Evolutionary conservation across 2,329 filamentous ascomycete genomes (phyloP).

Genomic region (Arthrobotrys iridis): DNA sequence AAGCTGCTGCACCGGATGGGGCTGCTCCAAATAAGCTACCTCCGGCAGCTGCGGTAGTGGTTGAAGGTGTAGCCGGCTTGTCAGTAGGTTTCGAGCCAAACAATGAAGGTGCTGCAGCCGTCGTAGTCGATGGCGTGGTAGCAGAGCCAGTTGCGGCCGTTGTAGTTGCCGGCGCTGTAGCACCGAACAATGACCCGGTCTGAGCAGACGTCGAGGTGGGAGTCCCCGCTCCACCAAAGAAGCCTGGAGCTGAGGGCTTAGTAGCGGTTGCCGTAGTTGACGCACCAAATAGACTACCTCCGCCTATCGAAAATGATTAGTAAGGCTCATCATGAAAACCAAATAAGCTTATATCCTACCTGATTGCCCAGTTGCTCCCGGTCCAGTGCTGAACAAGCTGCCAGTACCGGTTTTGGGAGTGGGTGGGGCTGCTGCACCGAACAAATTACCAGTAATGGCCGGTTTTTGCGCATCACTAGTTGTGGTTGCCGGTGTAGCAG

Average conservation of each 20-base stretch:
- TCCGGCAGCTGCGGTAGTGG: constrained; percentile 56
- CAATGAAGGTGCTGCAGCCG: constrained; percentile 56
- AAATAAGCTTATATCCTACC: background rate
- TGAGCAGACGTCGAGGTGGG: background rate
- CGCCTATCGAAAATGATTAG: background rate
- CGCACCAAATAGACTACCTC: constrained; percentile 21
- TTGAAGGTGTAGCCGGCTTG: constrained; percentile 56
- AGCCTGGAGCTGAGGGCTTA: constrained; percentile 32
- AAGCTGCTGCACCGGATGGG: constrained; percentile 55
- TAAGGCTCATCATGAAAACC: background rate
- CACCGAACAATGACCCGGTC: constrained; percentile 11
- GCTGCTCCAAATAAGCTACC: constrained; percentile 56
- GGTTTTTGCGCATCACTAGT: constrained; percentile 14
- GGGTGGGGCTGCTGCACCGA: constrained; percentile 9
- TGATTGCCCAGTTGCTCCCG: constrained; percentile 13
- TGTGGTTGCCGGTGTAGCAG: constrained; percentile 8
- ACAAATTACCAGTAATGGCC: constrained; percentile 13
- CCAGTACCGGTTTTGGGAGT: constrained; percentile 6
- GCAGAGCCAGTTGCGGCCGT: constrained; percentile 38
- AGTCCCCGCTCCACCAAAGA: constrained; percentile 46
- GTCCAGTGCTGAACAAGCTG: constrained; percentile 11
- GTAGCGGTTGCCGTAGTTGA: constrained; percentile 28
- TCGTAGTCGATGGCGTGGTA: constrained; percentile 56
- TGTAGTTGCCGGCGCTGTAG: constrained; percentile 27
- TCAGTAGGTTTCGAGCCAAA: constrained; percentile 55